A percentile compares a stretch with the other conserved stretches of the same genome.
These are phyloP conservation scores for Reticulomyxa filosa DNA, from an alignment of 78 protist species.

Conservation along the genomic window DNA sequence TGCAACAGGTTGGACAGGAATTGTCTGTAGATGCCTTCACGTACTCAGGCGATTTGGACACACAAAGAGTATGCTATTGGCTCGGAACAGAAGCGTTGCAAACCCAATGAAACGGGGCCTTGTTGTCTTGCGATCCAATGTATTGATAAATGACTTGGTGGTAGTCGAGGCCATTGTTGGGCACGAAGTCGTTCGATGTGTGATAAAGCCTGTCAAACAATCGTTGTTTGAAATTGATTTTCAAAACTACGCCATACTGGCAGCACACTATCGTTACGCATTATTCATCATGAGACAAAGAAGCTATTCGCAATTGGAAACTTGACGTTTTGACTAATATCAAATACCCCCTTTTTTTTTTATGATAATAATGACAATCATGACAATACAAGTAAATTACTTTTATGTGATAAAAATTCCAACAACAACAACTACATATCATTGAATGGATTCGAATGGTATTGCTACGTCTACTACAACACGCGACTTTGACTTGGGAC, in stretches of 20 bases:
- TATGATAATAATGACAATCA: too few species aligned
- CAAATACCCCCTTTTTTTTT: too few species aligned
- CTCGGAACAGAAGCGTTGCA: neutral
- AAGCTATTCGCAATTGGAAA: constrained; percentile 1
- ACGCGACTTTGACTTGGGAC: too few species aligned
- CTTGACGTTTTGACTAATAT: too few species aligned
- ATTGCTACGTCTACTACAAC: neutral
- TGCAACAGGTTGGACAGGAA: too few species aligned
- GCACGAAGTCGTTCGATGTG: neutral
- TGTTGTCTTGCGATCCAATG: neutral
- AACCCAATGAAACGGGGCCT: neutral
- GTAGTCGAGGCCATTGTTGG: neutral
- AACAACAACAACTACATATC: neutral
- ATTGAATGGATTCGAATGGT: neutral
- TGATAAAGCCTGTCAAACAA: neutral
- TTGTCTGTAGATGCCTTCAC: too few species aligned
- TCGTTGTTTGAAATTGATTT: neutral
- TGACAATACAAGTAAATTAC: too few species aligned
- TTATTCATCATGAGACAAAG: neutral
- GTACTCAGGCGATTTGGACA: too few species aligned
- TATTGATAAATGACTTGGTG: neutral
- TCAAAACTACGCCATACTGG: neutral
- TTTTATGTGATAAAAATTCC: neutral
- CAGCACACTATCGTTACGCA: constrained; percentile 1
- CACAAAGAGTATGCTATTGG: neutral